Evolutionary conservation across 164 flowering plant species (phyloP).

Genomic region (Platanus orientalis): DNA sequence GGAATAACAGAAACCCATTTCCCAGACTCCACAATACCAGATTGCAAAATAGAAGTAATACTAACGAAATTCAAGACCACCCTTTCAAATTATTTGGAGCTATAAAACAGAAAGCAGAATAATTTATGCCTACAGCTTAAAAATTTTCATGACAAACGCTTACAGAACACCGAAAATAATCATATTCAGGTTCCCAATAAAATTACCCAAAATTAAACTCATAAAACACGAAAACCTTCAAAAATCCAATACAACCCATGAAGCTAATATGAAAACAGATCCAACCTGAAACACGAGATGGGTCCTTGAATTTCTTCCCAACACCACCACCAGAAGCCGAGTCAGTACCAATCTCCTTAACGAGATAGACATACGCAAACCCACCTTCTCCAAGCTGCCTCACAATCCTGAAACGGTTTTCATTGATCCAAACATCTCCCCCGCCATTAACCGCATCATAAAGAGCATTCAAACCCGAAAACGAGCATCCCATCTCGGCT

Average conservation of each 20-base stretch:
- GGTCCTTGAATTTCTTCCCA: conserved; percentile 69
- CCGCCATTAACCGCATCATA: conserved; percentile 87
- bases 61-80: neutral
- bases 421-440: conserved; percentile 99
- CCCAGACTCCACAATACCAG: neutral
- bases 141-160: neutral
- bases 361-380: conserved; percentile 76
- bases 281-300: conserved; percentile 69
- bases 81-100: too few relatives aligned
- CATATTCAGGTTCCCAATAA: neutral
- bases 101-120: too few relatives aligned
- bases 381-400: conserved; percentile 97
- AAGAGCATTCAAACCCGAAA: conserved; percentile 92
- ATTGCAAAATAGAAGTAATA: too few relatives aligned
- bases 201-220: neutral
- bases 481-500: conserved; percentile 75
- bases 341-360: conserved; percentile 60
- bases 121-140: neutral
- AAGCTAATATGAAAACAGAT: conserved; percentile 9
- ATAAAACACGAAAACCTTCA: neutral
- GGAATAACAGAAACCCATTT: neutral
- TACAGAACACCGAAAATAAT: neutral
- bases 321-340: conserved; percentile 36
- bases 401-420: conserved; percentile 79
- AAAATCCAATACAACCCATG: neutral